phyloP scores from a whole-genome alignment of 345 rosid genomes.

The Eucalyptus pauciflora region DNA sequence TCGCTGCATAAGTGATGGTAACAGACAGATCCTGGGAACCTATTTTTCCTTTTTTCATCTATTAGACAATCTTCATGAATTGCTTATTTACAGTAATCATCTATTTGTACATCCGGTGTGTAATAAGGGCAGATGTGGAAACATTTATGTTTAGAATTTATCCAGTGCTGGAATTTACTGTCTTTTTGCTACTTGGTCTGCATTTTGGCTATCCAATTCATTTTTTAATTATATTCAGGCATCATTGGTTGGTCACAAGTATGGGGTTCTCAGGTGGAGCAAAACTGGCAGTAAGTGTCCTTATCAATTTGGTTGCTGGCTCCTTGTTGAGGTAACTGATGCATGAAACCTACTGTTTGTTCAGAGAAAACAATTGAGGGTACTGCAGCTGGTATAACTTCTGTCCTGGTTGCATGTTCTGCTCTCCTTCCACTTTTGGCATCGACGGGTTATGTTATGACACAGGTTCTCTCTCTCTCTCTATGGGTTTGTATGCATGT shows the following conservation, averaged over 20 bases:
- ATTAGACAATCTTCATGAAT: not conserved
- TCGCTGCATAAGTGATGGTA: not conserved
- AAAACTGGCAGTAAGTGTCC: constrained; percentile 66
- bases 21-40: not conserved
- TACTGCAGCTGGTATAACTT: constrained; percentile 92
- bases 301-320: not conserved
- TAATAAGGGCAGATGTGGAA: not conserved
- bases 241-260: constrained; percentile 93
- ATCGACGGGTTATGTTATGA: constrained; percentile 67
- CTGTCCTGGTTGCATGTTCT: constrained; percentile 72
- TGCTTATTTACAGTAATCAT: not conserved
- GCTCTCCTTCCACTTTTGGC: constrained; percentile 75
- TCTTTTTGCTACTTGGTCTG: not conserved
- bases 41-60: not conserved
- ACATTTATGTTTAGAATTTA: not conserved
- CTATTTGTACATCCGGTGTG: not conserved
- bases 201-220: not conserved
- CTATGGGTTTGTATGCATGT: not conserved
- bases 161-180: not conserved
- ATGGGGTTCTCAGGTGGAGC: constrained; percentile 94
- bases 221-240: constrained; percentile 35
- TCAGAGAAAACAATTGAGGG: constrained; percentile 97
- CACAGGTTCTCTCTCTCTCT: constrained; percentile 34
- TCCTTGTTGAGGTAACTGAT: not conserved
- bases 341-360: not conserved